Conservation (phyloP, 208 protist species). For the Trypanosoma vivax region DNA sequence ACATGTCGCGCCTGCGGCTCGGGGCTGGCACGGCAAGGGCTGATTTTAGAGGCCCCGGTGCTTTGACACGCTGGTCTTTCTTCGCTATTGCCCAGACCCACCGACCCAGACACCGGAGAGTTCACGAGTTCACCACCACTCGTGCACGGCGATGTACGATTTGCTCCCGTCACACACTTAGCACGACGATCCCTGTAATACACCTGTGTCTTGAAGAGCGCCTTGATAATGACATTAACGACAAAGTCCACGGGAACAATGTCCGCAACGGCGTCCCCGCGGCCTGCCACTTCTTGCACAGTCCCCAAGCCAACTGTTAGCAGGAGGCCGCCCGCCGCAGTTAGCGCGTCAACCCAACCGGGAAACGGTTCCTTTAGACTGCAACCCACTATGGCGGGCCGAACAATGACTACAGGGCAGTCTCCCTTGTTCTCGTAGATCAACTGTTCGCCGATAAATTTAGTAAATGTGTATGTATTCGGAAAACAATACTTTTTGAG, state of each 20-base stretch:
- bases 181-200: slow-evolving; percentile 17
- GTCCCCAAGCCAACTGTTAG: slow-evolving; percentile 65
- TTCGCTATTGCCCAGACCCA: too few species aligned
- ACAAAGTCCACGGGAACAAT: slow-evolving; percentile 86
- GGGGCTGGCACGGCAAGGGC: not conserved
- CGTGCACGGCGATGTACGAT: not conserved
- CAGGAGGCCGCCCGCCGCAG: slow-evolving; percentile 66
- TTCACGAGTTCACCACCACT: too few species aligned
- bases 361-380: slow-evolving; percentile 67
- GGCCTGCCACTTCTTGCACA: slow-evolving; percentile 47
- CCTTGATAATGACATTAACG: slow-evolving; percentile 71
- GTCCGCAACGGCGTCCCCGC: slow-evolving; percentile 42
- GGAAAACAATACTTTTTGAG: slow-evolving; percentile 65
- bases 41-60: not conserved
- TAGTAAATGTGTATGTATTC: slow-evolving; percentile 91
- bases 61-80: too few species aligned
- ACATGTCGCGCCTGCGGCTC: slow-evolving; percentile 2
- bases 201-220: slow-evolving; percentile 65
- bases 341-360: slow-evolving; percentile 82
- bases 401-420: slow-evolving; percentile 63
- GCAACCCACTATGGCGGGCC: slow-evolving; percentile 85
- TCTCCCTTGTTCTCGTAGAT: slow-evolving; percentile 43
- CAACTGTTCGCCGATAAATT: slow-evolving; percentile 78
- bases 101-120: too few species aligned
- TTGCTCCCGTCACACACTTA: not conserved